Base-by-base conservation (phyloP, 2,329 filamentous ascomycete species). In the Phyllosticta ampelicida region DNA sequence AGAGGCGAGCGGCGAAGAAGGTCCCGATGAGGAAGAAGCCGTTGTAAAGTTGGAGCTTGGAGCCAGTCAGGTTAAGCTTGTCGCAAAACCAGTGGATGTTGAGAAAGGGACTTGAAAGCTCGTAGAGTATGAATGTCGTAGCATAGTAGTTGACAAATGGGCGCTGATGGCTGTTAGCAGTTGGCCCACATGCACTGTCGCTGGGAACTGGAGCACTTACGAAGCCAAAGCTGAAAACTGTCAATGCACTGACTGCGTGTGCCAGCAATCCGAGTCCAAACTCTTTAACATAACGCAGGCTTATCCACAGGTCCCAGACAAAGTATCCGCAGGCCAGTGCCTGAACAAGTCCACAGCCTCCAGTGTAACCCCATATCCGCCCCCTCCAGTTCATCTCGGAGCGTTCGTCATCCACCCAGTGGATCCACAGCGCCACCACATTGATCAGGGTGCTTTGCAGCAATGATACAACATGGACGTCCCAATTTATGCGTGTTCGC, bases 21-120 rank as follows among this genome's bases (percentile, higher is more conserved):
- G 81, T 88, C 63, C 77, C 71, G 55, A 92, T 81, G 3, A 94
- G 81, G 59, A 82, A 67, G 61, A 90, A 77, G 64, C 89, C 89
- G 66, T 94, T 94, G 72, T 89, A 84, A 26, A 91, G 79, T 74
- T 94, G 89, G 21, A 83, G 72, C 56, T 77, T 78, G 19, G 85
- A 84, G 36, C 89, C 89, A 0, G 89, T 94, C 78, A 90, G 84
- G 66, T 83, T 80, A 60, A 92, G 76, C 76, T 95, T 95, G 74
- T 95, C 89, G 73, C 87, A 89, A 76, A 94, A 94, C 89, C 89
- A 95, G 77, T 95, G 89, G 68, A 92, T 81, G 70, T 95, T 95
- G 60, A 94, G 79, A 72, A 94, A 91, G 8, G 89, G 88, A 4
- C 86, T 87, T 23, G 87, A 91, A 48, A 95, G 81, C 72, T 95